phyloP scores from a whole-genome alignment of 345 rosid genomes.

The Eucalyptus viminalis region DNA sequence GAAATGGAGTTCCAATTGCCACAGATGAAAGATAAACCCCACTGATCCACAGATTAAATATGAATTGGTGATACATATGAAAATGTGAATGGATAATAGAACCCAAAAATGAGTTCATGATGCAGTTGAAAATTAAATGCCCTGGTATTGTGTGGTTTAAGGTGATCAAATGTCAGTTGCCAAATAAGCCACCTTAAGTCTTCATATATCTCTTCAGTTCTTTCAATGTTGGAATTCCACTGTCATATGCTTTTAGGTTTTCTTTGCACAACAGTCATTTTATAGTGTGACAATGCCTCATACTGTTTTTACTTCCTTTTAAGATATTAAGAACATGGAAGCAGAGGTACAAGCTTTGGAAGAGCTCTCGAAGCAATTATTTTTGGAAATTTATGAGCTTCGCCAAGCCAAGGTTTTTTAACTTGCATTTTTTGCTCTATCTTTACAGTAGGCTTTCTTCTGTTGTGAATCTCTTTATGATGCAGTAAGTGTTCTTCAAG shows the following conservation, averaged over 20 bases:
- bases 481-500: not conserved
- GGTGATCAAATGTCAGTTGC: not conserved
- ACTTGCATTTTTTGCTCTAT: not conserved
- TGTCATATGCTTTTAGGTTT: not conserved
- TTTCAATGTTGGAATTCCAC: not conserved
- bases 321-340: slow-evolving; percentile 80
- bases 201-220: not conserved
- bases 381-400: slow-evolving; percentile 96
- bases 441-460: not conserved
- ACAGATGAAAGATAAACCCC: not conserved
- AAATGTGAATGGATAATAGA: not conserved
- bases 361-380: slow-evolving; percentile 94
- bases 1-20: not conserved
- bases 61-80: not conserved
- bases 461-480: not conserved
- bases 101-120: not conserved
- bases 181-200: not conserved
- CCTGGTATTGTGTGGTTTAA: not conserved
- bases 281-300: not conserved
- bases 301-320: not conserved
- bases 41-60: not conserved
- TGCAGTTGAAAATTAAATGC: not conserved
- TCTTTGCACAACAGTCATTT: not conserved
- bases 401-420: slow-evolving; percentile 82
- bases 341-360: slow-evolving; percentile 91